Evolutionary conservation across 805 yeast genomes (phyloP).

Genomic region (Brettanomyces naardenensis): DNA sequence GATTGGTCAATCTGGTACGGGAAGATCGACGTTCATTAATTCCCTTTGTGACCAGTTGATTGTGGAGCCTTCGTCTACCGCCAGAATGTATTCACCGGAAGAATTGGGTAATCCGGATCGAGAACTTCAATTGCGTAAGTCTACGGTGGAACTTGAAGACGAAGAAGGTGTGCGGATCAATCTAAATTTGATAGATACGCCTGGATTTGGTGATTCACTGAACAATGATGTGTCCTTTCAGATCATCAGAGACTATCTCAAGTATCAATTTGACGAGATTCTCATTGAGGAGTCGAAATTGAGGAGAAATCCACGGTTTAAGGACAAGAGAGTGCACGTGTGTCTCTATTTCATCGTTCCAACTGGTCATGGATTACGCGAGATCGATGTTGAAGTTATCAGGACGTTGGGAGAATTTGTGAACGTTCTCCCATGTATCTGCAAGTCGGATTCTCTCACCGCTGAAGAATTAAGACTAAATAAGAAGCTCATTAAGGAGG

Average conservation of each 20-base stretch:
- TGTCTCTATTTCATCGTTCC: constrained; percentile 71
- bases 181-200: constrained; percentile 70
- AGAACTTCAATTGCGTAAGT: constrained; percentile 62
- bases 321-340: constrained; percentile 76
- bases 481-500: constrained; percentile 69
- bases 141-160: constrained; percentile 77
- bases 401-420: constrained; percentile 60
- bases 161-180: constrained; percentile 80
- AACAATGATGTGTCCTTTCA: constrained; percentile 63
- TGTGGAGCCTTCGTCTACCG: constrained; percentile 60
- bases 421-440: constrained; percentile 76
- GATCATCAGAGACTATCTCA: constrained; percentile 66
- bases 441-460: constrained; percentile 76
- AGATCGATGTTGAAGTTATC: constrained; percentile 69
- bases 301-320: constrained; percentile 77
- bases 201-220: constrained; percentile 72
- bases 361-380: constrained; percentile 58
- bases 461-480: constrained; percentile 60
- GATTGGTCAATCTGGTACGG: constrained; percentile 81
- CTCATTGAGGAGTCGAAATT: constrained; percentile 74
- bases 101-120: constrained; percentile 43
- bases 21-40: constrained; percentile 89
- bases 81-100: constrained; percentile 25
- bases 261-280: constrained; percentile 79
- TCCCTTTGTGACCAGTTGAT: constrained; percentile 85